Base-by-base conservation (phyloP, 768 basidiomycete species). In the Kwoniella dejecticola region DNA sequence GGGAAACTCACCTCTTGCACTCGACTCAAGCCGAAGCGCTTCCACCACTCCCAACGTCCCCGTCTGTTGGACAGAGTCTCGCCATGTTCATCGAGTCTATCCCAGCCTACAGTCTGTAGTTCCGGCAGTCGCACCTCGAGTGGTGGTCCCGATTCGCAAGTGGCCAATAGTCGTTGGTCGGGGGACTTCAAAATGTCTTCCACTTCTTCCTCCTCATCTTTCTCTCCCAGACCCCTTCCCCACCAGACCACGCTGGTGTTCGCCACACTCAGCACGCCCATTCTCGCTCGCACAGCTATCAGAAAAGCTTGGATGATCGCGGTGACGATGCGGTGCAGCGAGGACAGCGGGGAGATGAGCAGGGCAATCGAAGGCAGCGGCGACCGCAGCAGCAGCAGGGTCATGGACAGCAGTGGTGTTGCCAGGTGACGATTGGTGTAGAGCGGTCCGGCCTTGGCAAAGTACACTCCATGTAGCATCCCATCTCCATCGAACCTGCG, bases 401-500 rank as follows among this genome's bases (percentile, higher is more conserved):
- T 69, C 30, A 71, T 60, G n/a, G 67, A 64, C n/a, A 72, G 64
- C 29, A 70, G 58, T 0, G 75, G 74, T 13, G 66, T 76, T 6
- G 54, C 73, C 45, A 66, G 72, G 65, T 73, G 80, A 29, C 66
- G 69, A 66, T 77, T 78, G 46, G 79, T 80, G 64, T 79, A 79
- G 23, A 72, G 62, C 7, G 72, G 70, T 4, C 70, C 62, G 12
- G 19, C n/a, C n/a, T n/a, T 26, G n/a, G 65, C 60, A 57, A 81
- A 81, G 52, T 67, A 69, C 5, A 81, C 80, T 7, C 80, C 80
- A 54, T 75, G 71, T 5, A 81, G 63, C 80, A 81, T 81, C 10
- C 80, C 80, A 66, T 81, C 80, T 2, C 80, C 80, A 57, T 81
- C 80, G 44, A 81, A 81, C 79, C 79, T 76, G 71, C 5, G 26